These are phyloP conservation scores for Lophiotrema nucula DNA, from an alignment of 495 filamentous ascomycete species.

Conservation along the genomic window DNA sequence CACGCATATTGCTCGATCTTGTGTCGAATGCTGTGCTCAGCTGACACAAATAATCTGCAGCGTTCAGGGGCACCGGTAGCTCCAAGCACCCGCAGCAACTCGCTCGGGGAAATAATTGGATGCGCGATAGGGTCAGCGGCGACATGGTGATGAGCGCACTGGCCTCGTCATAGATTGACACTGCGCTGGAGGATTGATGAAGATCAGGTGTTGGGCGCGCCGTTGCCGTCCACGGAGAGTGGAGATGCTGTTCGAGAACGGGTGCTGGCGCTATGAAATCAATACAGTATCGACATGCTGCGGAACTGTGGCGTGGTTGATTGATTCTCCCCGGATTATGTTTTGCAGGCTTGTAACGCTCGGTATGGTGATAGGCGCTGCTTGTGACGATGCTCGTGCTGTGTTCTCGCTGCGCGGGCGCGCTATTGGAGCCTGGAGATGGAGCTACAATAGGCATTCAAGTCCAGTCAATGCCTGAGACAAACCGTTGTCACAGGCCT, in stretches of 20 bases:
- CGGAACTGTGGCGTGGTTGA: constrained; percentile 31
- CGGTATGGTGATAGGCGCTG: constrained; percentile 1
- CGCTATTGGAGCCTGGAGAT: constrained; percentile 4
- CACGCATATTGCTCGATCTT: constrained; percentile 7
- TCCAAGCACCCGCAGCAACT: neutral
- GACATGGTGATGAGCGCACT: constrained; percentile 15
- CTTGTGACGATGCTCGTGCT: constrained; percentile 31
- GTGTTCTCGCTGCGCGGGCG: neutral
- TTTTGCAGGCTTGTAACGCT: constrained; percentile 24
- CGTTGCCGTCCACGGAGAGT: constrained; percentile 1
- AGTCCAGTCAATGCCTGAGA: constrained; percentile 6
- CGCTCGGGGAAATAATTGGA: constrained; percentile 22
- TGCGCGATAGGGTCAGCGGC: neutral
- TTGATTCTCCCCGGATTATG: constrained; percentile 25
- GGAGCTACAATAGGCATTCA: constrained; percentile 14
- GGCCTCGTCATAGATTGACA: constrained; percentile 10
- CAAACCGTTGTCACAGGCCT: constrained; percentile 26
- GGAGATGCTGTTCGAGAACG: neutral
- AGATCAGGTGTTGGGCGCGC: constrained; percentile 15
- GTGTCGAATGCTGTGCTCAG: constrained; percentile 20
- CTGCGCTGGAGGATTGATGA: neutral
- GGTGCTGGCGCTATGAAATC: constrained; percentile 18
- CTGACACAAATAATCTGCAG: constrained; percentile 28
- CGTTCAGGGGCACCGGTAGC: constrained; percentile 17
- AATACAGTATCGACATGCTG: constrained; percentile 31